Evolutionary conservation across 192 early-diverging fungal species (phyloP).

Genomic region (Mortierella alpina): DNA sequence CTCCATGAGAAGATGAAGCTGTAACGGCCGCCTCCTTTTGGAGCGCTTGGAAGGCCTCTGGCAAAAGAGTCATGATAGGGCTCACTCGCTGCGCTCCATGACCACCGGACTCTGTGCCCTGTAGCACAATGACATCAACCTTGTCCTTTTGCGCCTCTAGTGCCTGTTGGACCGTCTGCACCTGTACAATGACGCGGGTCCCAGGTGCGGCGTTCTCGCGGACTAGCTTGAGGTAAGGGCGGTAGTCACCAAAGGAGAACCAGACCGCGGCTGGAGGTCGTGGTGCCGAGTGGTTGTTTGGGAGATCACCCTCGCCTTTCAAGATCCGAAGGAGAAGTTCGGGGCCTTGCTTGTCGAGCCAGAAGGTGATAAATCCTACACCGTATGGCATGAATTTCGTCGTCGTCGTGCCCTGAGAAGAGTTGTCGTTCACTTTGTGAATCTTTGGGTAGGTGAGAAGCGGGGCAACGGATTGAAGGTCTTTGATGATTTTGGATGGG

Average conservation of each 20-base stretch:
- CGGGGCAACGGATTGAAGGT: constrained; percentile 12
- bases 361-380: constrained; percentile 57
- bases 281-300: constrained; percentile 2
- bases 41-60: constrained; percentile 36
- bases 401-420: neutral
- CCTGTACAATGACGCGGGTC: constrained; percentile 57
- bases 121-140: constrained; percentile 62
- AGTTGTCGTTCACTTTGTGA: neutral
- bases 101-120: constrained; percentile 62
- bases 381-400: constrained; percentile 46
- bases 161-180: constrained; percentile 60
- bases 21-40: neutral
- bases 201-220: constrained; percentile 26
- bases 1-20: neutral
- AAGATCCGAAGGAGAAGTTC: constrained; percentile 46
- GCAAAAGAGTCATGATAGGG: constrained; percentile 43
- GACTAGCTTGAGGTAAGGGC: constrained; percentile 41
- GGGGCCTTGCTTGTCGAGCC: constrained; percentile 47
- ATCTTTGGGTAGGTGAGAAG: constrained; percentile 3
- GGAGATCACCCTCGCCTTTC: constrained; percentile 11
- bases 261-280: constrained; percentile 56
- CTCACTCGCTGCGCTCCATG: constrained; percentile 44
- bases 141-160: constrained; percentile 43
- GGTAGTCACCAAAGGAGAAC: constrained; percentile 60
- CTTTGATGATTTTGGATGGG: constrained; percentile 28